Evolutionary conservation across 192 early-diverging fungal species (phyloP).

Genomic region (Dissophora ornata): DNA sequence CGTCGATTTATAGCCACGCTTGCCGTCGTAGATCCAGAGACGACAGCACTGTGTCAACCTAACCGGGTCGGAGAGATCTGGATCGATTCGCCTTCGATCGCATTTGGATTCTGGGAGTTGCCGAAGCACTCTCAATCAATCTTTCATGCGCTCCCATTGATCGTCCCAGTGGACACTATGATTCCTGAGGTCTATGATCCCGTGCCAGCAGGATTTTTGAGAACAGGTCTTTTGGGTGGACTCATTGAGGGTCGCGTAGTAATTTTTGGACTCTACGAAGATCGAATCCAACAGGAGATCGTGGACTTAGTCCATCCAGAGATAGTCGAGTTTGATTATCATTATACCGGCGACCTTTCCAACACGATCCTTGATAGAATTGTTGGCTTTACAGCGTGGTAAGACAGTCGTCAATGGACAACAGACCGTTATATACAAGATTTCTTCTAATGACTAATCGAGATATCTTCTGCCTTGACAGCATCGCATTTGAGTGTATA

Average conservation of each 20-base stretch:
- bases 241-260: constrained; percentile 77
- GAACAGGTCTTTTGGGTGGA: constrained; percentile 81
- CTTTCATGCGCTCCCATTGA: constrained; percentile 73
- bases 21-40: constrained; percentile 86
- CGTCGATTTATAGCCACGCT: constrained; percentile 69
- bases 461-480: too few species aligned
- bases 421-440: too few species aligned
- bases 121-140: constrained; percentile 79
- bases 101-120: constrained; percentile 82
- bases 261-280: constrained; percentile 82
- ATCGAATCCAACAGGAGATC: constrained; percentile 69
- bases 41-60: constrained; percentile 75
- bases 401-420: constrained; percentile 8
- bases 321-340: constrained; percentile 45
- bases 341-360: constrained; percentile 41
- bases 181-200: constrained; percentile 66
- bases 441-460: too few species aligned
- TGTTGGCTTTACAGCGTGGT: constrained; percentile 55
- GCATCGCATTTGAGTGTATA: constrained; percentile 72
- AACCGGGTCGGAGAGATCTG: constrained; percentile 89
- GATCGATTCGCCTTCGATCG: constrained; percentile 79
- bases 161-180: constrained; percentile 60
- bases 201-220: constrained; percentile 70
- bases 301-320: constrained; percentile 50
- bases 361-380: constrained; percentile 43